These are phyloP conservation scores for Leptographium wingfieldii DNA, from an alignment of 2,329 filamentous ascomycete genomes.

Conservation along the genomic window DNA sequence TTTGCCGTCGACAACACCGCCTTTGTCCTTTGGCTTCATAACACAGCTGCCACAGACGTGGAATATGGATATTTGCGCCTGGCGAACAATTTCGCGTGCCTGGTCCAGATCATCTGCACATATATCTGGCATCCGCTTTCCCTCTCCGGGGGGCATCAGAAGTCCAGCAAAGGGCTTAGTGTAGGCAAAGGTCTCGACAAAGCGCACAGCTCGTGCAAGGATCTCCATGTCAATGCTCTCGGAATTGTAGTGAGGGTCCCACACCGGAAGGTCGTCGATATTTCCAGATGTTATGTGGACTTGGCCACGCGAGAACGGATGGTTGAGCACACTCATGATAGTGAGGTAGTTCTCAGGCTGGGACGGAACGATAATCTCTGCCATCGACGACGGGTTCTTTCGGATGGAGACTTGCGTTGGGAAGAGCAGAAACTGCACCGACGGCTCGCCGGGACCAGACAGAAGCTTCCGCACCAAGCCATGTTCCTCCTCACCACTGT, in stretches of 20 bases:
- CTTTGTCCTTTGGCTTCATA: slow-evolving; percentile 4
- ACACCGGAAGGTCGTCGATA: slow-evolving; percentile 23
- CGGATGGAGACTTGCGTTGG: slow-evolving; percentile 12
- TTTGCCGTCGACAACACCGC: slow-evolving; percentile 4
- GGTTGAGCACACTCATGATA: slow-evolving; percentile 20
- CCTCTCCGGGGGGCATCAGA: slow-evolving; percentile 22
- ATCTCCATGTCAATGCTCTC: slow-evolving; percentile 3
- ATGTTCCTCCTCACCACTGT: slow-evolving; percentile 8
- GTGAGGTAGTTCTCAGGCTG: slow-evolving; percentile 33
- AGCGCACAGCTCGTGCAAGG: slow-evolving; percentile 12
- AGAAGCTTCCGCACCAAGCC: slow-evolving; percentile 14
- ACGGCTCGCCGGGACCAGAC: slow-evolving; percentile 12
- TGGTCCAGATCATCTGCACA: background rate
- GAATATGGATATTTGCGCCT: slow-evolving; percentile 24
- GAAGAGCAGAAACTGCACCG: slow-evolving; percentile 16
- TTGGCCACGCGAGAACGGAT: slow-evolving; percentile 42
- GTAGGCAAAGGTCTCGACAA: background rate
- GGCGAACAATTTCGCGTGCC: background rate
- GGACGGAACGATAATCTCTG: slow-evolving; percentile 7
- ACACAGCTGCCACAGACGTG: slow-evolving; percentile 36
- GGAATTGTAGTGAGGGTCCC: slow-evolving; percentile 39
- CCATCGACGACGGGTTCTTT: background rate
- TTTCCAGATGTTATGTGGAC: slow-evolving; percentile 37
- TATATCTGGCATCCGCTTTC: slow-evolving; percentile 23
- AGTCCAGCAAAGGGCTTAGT: slow-evolving; percentile 21